Conservation (phyloP, 1,284 basidiomycete genomes). For the Cryptococcus sp. region DNA sequence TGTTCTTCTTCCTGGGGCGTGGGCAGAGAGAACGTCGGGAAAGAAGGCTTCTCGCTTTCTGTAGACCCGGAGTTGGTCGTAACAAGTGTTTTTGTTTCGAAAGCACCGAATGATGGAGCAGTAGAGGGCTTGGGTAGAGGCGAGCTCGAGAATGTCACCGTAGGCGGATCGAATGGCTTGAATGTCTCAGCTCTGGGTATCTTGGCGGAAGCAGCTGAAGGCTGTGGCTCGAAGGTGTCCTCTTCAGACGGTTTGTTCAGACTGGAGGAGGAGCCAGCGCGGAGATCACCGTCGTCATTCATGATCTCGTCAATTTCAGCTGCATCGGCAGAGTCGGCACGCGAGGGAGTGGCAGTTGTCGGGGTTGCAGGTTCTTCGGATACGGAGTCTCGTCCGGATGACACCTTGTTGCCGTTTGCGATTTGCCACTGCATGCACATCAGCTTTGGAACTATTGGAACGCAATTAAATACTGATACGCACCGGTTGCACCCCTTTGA, state of each 20-base stretch:
- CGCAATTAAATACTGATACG: not conserved
- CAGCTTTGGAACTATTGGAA: not conserved
- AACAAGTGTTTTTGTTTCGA: not conserved
- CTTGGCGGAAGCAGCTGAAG: conserved; percentile 9
- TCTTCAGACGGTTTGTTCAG: not conserved
- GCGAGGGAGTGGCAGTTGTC: not conserved
- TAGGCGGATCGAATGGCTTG: conserved; percentile 22
- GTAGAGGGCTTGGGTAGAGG: conserved; percentile 5
- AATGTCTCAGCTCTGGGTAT: conserved; percentile 26
- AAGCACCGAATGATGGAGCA: not conserved
- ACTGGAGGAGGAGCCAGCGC: conserved; percentile 1
- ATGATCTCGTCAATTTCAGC: conserved; percentile 17
- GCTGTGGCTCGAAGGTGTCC: not conserved
- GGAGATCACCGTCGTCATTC: conserved; percentile 11
- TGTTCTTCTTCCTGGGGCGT: not conserved
- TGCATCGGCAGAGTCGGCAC: not conserved
- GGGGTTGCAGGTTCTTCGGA: conserved; percentile 4
- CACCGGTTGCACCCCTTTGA: conserved; percentile 24
- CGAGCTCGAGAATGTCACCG: conserved; percentile 5
- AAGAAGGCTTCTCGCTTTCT: no score
- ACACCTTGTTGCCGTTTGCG: not conserved
- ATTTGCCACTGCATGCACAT: conserved; percentile 7
- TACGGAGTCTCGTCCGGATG: conserved; percentile 4
- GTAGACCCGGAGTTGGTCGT: no score
- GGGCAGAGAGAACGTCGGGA: conserved; percentile 7